Base-by-base conservation (phyloP, 2,329 filamentous ascomycete genomes). In the Aspergillus sp. region DNA sequence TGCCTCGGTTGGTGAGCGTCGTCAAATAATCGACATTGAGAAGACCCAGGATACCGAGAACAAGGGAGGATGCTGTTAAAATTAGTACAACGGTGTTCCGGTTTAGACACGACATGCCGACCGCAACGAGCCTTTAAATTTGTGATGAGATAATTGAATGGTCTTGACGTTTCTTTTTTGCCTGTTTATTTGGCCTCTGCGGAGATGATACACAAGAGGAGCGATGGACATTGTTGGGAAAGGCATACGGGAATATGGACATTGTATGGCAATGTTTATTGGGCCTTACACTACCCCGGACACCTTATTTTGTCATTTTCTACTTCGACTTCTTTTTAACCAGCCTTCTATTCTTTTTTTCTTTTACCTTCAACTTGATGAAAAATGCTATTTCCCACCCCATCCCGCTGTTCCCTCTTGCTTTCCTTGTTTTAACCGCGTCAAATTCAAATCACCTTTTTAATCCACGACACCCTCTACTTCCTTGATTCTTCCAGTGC, bases 1-100 rank as follows among this genome's bases (percentile, higher is more conserved):
- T 74, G 89, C 89, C 71, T 89, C 89, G 65, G 89, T 95, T 70
- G 87, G 87, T 66, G 86, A 89, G 66, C 89, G 91, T 70, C 88
- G 86, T 68, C 91, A 90, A 75, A 80, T 83, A 49, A 90, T 98
- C 71, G 89, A 91, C 64, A 89, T 96, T 70, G 93, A 86, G 83
- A 91, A 93, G 79, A 86, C 91, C 51, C 86, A 89, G 66, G 90
- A 95, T 68, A 85, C 91, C 70, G 85, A 90, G 68, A 83, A 85
- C 70, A 93, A 96, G 83, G 67, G 69, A 63, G 74, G 74, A 65
- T 77, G 75, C 70, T 77, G 75, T 67, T 77, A 76, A 63, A 30
- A 65, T 51, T 44, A 39, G 17, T 26, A 49, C 42, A 36, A 43
- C 45, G 39, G 49, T 60, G 43, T 56, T 58, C 57, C 51, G 51